These are phyloP conservation scores for Saprolegnia diclina DNA, from an alignment of 352 stramenopile genomes.

Conservation along the genomic window DNA sequence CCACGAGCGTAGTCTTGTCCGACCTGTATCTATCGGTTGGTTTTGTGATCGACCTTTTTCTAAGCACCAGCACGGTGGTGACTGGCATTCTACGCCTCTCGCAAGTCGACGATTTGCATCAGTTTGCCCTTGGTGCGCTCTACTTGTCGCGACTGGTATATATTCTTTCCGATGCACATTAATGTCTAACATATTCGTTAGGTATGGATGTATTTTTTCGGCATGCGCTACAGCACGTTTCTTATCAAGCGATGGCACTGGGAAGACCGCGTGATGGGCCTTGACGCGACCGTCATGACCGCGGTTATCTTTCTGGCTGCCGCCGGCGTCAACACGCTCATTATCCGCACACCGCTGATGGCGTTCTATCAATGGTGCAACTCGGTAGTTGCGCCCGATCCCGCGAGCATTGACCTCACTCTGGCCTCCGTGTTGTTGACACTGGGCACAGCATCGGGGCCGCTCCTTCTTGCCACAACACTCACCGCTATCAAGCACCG, in stretches of 20 bases:
- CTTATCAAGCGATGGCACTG: not conserved
- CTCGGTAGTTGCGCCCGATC: too few relatives aligned
- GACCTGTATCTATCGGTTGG: not conserved
- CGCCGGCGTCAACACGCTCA: too few relatives aligned
- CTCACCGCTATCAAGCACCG: too few relatives aligned
- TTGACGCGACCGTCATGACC: slow-evolving; percentile 1
- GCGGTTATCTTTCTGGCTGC: too few relatives aligned
- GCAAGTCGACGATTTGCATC: not conserved
- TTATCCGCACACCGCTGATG: too few relatives aligned
- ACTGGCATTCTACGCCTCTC: not conserved
- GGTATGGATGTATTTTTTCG: slow-evolving; percentile 5
- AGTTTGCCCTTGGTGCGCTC: not conserved
- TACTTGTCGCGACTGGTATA: slow-evolving; percentile 4
- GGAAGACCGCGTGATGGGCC: not conserved
- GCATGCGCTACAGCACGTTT: not conserved
- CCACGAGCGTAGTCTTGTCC: not conserved
- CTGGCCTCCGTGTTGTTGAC: too few relatives aligned
- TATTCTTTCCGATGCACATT: not conserved
- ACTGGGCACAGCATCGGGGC: too few relatives aligned
- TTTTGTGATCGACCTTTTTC: slow-evolving; percentile 5
- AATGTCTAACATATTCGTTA: not conserved
- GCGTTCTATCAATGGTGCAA: too few relatives aligned
- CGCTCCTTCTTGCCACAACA: too few relatives aligned
- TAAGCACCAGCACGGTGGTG: not conserved
- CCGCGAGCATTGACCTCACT: too few relatives aligned